phyloP scores from a whole-genome alignment of 2,329 filamentous ascomycete genomes.

The Tolypocladium cylindrosporum region DNA sequence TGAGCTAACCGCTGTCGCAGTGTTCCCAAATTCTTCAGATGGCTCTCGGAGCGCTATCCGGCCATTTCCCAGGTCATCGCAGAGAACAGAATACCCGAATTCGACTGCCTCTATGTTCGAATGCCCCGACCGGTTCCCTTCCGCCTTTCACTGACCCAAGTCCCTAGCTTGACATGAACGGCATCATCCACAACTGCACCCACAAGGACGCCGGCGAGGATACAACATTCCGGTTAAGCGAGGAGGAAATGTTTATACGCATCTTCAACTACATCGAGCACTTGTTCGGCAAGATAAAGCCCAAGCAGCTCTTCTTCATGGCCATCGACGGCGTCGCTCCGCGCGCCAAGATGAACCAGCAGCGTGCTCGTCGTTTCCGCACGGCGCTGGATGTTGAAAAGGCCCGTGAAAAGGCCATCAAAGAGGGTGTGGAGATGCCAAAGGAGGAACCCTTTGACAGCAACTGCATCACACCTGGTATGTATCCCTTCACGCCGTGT shows the following conservation, averaged over 20 bases:
- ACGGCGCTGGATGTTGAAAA: conserved; percentile 86
- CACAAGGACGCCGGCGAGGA: conserved; percentile 87
- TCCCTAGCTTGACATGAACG: conserved; percentile 82
- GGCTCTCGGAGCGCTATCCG: conserved; percentile 98
- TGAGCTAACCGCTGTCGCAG: conserved; percentile 20
- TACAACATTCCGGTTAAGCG: conserved; percentile 82
- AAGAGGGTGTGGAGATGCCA: conserved; percentile 82
- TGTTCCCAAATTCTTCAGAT: conserved; percentile 90
- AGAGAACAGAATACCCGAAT: conserved; percentile 97
- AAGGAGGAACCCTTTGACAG: conserved; percentile 96
- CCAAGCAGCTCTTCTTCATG: conserved; percentile 98
- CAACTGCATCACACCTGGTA: conserved; percentile 94
- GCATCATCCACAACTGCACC: conserved; percentile 98
- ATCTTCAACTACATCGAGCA: conserved; percentile 99
- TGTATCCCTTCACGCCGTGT: neutral
- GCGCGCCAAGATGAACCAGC: conserved; percentile 99
- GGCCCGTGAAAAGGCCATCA: conserved; percentile 84
- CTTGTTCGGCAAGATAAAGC: conserved; percentile 96
- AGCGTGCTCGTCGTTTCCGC: conserved; percentile 87
- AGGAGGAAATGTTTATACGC: conserved; percentile 98
- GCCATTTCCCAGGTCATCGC: conserved; percentile 97
- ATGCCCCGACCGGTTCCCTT: neutral
- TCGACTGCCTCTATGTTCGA: conserved; percentile 84
- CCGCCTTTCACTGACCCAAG: conserved; percentile 9
- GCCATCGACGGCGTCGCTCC: conserved; percentile 96